phyloP scores from a whole-genome alignment of 768 basidiomycete genomes.

The Russula griseocarnosa region DNA sequence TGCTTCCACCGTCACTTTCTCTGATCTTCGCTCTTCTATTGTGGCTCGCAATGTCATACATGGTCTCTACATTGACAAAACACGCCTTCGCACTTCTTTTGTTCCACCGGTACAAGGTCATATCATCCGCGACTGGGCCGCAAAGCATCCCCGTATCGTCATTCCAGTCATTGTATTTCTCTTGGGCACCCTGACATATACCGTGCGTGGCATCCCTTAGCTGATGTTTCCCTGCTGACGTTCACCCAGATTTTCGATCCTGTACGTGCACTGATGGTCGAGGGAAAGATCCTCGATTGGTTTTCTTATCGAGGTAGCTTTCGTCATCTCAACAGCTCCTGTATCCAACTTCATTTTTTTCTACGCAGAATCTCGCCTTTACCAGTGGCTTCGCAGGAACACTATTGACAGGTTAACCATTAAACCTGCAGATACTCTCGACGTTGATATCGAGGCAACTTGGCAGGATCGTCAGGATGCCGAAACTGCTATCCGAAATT shows the following conservation, averaged over 20 bases:
- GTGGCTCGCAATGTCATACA: constrained; percentile 82
- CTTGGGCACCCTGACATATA: constrained; percentile 85
- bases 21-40: constrained; percentile 61
- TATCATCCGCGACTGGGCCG: constrained; percentile 71
- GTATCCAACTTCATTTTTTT: not conserved
- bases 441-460: constrained; percentile 40
- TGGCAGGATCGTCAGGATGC: constrained; percentile 89
- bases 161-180: constrained; percentile 80
- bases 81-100: constrained; percentile 54
- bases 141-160: constrained; percentile 80
- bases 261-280: constrained; percentile 76
- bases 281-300: constrained; percentile 77
- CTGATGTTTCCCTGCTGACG: not conserved
- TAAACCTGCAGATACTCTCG: constrained; percentile 28
- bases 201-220: constrained; percentile 45
- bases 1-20: constrained; percentile 59
- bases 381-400: constrained; percentile 70
- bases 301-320: constrained; percentile 70
- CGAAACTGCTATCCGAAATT: constrained; percentile 58
- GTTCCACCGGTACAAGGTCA: constrained; percentile 63
- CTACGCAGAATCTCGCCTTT: constrained; percentile 59
- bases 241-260: constrained; percentile 80
- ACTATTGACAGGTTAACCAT: constrained; percentile 51
- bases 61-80: constrained; percentile 44
- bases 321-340: not conserved